Base-by-base conservation (phyloP, 2,329 filamentous ascomycete genomes). In the Purpureocillium takamizusanense region DNA sequence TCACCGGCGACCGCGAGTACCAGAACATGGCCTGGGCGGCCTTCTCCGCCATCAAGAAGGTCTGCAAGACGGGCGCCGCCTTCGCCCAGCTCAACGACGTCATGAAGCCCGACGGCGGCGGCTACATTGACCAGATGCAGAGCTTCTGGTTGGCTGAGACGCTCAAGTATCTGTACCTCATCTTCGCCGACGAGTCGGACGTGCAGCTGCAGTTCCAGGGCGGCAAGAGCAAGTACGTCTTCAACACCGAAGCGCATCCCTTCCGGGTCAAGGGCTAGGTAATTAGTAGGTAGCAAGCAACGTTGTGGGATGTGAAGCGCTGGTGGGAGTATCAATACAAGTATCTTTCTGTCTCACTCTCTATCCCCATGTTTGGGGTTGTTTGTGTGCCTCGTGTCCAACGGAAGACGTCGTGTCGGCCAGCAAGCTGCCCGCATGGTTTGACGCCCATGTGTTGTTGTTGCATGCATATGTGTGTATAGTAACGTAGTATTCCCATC, bases 101-200 rank as follows among this genome's bases (percentile, higher is more conserved):
- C 33, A 86, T 83, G 48, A 62, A 60, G 3, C 50, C 53, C 4
- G 68, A 66, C 23, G 85, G 84, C 9, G 83, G 83, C 1, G 59
- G 62, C 0, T 77, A 72, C 42, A 59, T 61, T 31, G 76, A 94
- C 56, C 81, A 82, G 56, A 83, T 90, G 69, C 86, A 94, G 63
- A 89, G 83, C 51, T 94, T 92, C 64, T 81, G 84, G 67, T 87
- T 94, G 57, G 86, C 87, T 0, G 87, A 94, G 66, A 83, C 88
- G 45, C 56, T 94, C 58, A 94, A 94, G 69, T 94, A 94, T 57
- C 67, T 74, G 40, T 94, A 85, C 62, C 57, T 94, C 50, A 83
- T 85, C 42, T 77, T 79, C 53, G 70, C 74, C 1, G 65, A 61
- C 55, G 82, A 86, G 25, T 76, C 69, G 3, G 54, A 57, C 3